A percentile compares a stretch with the other conserved stretches of the same genome.
phyloP scores from a whole-genome alignment of 108 stramenopile genomes.

The Pinguiococcus pyrenoidosus region DNA sequence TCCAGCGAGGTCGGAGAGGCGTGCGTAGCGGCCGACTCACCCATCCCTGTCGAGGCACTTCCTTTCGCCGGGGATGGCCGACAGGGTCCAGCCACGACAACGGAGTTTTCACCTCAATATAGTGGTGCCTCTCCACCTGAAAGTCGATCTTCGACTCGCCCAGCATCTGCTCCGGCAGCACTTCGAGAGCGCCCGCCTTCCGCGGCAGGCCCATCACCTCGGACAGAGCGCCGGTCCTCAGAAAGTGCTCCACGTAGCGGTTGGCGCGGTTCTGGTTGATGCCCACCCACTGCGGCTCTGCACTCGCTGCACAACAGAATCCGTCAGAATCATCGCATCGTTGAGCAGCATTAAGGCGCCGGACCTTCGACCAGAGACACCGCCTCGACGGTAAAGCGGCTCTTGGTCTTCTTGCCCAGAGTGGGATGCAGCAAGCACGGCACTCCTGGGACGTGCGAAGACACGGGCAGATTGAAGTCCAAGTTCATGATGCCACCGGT shows the following conservation, averaged over 20 bases:
- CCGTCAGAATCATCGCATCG: too few relatives aligned
- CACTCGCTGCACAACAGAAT: too few relatives aligned
- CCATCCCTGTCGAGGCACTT: too few relatives aligned
- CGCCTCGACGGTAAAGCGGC: background rate
- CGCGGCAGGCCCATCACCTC: background rate
- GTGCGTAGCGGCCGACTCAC: too few relatives aligned
- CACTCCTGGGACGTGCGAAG: background rate
- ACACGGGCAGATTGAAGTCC: too few relatives aligned
- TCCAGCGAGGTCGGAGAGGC: too few relatives aligned
- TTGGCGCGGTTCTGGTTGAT: slow-evolving; percentile 10
- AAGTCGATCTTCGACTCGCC: slow-evolving; percentile 6
- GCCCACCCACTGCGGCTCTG: background rate
- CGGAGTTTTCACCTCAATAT: slow-evolving; percentile 3
- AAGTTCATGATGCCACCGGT: background rate
- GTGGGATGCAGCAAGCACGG: background rate
- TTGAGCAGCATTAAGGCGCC: background rate
- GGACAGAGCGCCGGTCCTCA: background rate
- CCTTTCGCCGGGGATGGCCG: too few relatives aligned
- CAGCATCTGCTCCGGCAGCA: background rate
- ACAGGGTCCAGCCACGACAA: background rate
- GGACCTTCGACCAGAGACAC: background rate
- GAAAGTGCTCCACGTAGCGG: slow-evolving; percentile 6
- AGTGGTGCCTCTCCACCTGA: background rate
- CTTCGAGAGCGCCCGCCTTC: background rate
- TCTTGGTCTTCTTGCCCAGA: background rate